Percentiles rank a stretch among this genome's conserved stretches.
phyloP scores from a whole-genome alignment of 23 red algal genomes.

The Gracilaria gracilis region DNA sequence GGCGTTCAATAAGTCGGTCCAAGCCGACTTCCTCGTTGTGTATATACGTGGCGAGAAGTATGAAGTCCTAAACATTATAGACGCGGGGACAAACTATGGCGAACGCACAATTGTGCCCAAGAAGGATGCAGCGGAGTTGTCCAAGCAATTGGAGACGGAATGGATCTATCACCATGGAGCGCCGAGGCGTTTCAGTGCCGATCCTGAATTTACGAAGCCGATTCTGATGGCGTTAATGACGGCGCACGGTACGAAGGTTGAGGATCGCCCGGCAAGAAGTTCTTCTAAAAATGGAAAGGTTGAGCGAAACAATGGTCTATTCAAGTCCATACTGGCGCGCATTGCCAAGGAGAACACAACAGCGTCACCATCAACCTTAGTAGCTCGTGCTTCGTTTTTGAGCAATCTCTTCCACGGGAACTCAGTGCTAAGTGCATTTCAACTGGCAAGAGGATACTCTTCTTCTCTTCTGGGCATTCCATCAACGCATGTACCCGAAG shows the following conservation, averaged over 20 bases:
- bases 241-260: background rate
- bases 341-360: background rate
- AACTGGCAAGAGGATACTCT: conserved; percentile 22
- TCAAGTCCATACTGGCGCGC: conserved; percentile 17
- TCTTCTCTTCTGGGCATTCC: background rate
- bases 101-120: conserved; percentile 36
- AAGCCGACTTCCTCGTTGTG: conserved; percentile 26
- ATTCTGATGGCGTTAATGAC: background rate
- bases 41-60: conserved; percentile 38
- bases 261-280: conserved; percentile 7
- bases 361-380: background rate
- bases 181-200: conserved; percentile 31
- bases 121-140: conserved; percentile 1
- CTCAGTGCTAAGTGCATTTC: background rate
- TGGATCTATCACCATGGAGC: conserved; percentile 54
- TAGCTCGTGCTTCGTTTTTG: conserved; percentile 28
- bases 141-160: conserved; percentile 33
- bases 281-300: conserved; percentile 29
- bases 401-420: conserved; percentile 26
- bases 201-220: background rate
- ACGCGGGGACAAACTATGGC: conserved; percentile 46
- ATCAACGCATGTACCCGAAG: background rate
- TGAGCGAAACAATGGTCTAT: conserved; percentile 22
- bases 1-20: conserved; percentile 20
- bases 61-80: conserved; percentile 52